Percentiles rank a stretch among this genome's conserved stretches.
Conservation (phyloP, 208 protist genomes). For the Trypanosoma mega region DNA sequence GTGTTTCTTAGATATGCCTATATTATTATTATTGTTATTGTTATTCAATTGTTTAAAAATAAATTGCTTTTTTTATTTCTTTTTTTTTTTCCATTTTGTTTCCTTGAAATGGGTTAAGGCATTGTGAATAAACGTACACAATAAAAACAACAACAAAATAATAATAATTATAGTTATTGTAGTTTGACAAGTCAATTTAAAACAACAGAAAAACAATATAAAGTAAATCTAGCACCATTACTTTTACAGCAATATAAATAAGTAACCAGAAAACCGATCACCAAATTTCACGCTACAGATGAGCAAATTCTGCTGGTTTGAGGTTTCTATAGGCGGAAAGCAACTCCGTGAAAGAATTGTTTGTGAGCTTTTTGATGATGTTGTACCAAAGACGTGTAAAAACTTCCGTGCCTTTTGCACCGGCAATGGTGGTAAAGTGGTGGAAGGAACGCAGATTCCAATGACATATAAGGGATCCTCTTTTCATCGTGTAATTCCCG, state of each 20-base stretch:
- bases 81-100: conserved; percentile 14
- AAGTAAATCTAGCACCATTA: no score
- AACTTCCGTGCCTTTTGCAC: conserved; percentile 95
- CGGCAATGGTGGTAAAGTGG: conserved; percentile 80
- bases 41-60: no score
- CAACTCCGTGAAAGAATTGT: conserved; percentile 77
- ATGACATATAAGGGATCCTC: conserved; percentile 92
- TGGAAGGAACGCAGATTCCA: conserved; percentile 57
- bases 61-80: conserved; percentile 10
- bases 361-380: conserved; percentile 92
- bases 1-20: conserved; percentile 1
- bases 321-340: conserved; percentile 80
- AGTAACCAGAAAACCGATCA: background rate
- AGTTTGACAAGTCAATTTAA: no score
- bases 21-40: no score
- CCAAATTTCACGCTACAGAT: conserved; percentile 3
- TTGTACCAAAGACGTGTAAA: conserved; percentile 92
- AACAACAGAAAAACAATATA: no score
- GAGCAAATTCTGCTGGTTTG: conserved; percentile 77
- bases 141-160: no score
- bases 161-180: no score
- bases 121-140: background rate
- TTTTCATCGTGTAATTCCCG: conserved; percentile 95
- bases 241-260: conserved; percentile 2
- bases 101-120: background rate